Conservation (phyloP, 1,284 basidiomycete genomes). For the Tausonia pullulans region DNA sequence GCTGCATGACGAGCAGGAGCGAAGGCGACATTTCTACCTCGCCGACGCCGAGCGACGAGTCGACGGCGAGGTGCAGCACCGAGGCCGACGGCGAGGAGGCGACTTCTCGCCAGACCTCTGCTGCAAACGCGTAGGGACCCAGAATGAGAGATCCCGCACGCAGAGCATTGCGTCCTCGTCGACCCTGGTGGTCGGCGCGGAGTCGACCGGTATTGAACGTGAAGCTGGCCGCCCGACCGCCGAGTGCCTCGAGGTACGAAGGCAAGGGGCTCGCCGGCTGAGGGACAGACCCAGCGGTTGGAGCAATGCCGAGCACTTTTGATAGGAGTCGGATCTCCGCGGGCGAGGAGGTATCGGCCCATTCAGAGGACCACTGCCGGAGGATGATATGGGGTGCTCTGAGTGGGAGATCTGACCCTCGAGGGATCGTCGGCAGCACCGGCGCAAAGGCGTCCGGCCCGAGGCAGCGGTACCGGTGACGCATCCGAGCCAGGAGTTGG, state of each 20-base stretch:
- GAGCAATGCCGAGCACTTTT: too few relatives aligned
- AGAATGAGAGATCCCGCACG: neutral
- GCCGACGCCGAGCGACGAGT: constrained; percentile 7
- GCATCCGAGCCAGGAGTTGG: neutral
- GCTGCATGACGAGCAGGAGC: constrained; percentile 18
- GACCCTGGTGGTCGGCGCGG: neutral
- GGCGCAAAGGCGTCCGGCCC: neutral
- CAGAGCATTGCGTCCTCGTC: neutral
- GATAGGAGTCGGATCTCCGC: too few relatives aligned
- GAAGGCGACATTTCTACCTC: constrained; percentile 15
- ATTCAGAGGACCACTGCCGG: too few relatives aligned
- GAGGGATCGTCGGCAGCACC: too few relatives aligned
- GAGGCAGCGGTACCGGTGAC: neutral
- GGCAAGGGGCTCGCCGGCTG: too few relatives aligned
- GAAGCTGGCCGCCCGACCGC: neutral
- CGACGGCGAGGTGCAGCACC: neutral
- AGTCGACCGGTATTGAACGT: constrained; percentile 5
- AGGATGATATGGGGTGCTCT: too few relatives aligned
- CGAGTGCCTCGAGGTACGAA: neutral
- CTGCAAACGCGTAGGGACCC: constrained; percentile 6
- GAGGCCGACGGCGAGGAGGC: neutral
- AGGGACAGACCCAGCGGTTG: too few relatives aligned
- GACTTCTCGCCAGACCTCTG: neutral
- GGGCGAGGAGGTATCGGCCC: too few relatives aligned
- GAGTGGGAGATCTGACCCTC: too few relatives aligned